Base-by-base conservation (phyloP, 192 early-diverging fungal genomes). In the Linnemannia elongata region DNA sequence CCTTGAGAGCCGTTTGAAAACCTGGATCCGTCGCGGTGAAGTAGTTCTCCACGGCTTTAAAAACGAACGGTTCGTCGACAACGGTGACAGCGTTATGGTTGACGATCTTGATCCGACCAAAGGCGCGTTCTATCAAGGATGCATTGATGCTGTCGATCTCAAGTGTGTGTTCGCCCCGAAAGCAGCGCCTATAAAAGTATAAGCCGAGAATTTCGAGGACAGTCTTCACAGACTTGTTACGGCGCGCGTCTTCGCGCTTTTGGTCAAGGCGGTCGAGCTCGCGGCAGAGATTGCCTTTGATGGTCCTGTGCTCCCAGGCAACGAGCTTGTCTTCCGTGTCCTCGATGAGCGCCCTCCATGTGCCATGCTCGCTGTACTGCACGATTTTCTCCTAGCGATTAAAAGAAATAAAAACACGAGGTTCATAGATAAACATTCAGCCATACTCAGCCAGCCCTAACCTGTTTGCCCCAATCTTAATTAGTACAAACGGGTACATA, bases 211-310 rank as follows among this genome's bases (percentile, higher is more conserved):
- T 76, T 52, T 39, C 71, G 66, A 71, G 69, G 52, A 82, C 71
- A 52, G 80, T 76, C 27, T 82, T 52, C 52, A 76, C 63, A 55
- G 57, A 45, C 63, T 71, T 82, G 75, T 76, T 57, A n/a, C 72
- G 69, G n/a, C n/a, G n/a, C n/a, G n/a, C n/a, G n/a, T n/a, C n/a
- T n/a, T n/a, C n/a, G n/a, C n/a, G n/a, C n/a, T n/a, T n/a, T 63
- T 82, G 76, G 47, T 76, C 41, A 27, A 57, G 49, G 10, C 12
- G 44, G 44, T n/a, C 13, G 44, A 45, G 44, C 52, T 82, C 74
- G 45, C 76, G 60, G 69, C 80, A 82, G 49, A 82, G 6, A 47
- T 76, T 82, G 36, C 80, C 80, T 75, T 82, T 82, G 44, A 45
- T 45, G 39, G 76, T 41, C 30, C 80, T 49, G 47, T 57, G 35